phyloP scores from a whole-genome alignment of 768 basidiomycete genomes.

The Pulveroboletus sp. region DNA sequence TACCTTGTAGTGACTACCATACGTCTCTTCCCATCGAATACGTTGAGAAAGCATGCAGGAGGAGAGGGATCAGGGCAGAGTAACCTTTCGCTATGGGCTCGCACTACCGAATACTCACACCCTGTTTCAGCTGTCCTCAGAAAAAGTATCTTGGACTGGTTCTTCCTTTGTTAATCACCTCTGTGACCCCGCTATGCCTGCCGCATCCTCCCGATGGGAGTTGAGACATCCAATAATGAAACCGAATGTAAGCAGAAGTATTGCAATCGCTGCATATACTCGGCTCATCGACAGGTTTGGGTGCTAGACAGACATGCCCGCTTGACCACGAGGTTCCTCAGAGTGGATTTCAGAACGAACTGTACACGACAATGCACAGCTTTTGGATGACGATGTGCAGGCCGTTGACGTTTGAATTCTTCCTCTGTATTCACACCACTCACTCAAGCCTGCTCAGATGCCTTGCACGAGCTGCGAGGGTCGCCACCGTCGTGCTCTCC shows the following conservation, averaged over 20 bases:
- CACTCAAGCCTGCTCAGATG: not conserved
- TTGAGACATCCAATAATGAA: not conserved
- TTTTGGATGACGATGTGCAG: constrained; percentile 12
- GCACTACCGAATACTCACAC: no score
- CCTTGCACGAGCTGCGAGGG: not conserved
- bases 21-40: not conserved
- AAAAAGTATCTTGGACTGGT: not conserved
- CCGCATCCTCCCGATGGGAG: constrained; percentile 23
- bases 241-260: constrained; percentile 3
- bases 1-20: not conserved
- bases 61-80: constrained; percentile 26
- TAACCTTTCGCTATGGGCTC: constrained; percentile 14
- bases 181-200: not conserved
- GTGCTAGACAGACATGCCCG: not conserved
- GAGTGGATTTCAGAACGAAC: constrained; percentile 6
- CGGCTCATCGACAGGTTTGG: constrained; percentile 10
- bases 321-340: not conserved
- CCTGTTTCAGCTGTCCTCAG: no score
- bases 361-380: constrained; percentile 23
- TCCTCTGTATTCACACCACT: not conserved
- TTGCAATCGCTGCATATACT: constrained; percentile 13
- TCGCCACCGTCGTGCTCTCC: not conserved
- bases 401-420: not conserved
- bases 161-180: not conserved
- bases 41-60: not conserved